These are phyloP conservation scores for Kitagawia praeruptora DNA, from an alignment of 129 eudicot genomes.

Conservation along the genomic window DNA sequence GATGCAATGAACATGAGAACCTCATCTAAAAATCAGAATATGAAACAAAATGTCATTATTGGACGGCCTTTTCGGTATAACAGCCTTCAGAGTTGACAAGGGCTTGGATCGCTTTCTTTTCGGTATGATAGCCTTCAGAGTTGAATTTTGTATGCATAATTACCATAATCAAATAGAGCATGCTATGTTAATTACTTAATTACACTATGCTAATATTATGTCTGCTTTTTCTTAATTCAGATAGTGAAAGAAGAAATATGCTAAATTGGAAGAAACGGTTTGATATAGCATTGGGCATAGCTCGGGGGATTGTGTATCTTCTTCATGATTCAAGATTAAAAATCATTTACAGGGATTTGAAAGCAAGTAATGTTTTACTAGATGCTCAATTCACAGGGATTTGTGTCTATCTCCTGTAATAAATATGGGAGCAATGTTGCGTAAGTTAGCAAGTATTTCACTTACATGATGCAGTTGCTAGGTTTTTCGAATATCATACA, in stretches of 20 bases:
- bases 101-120: slow-evolving; percentile 18
- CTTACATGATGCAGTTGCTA: too few relatives aligned
- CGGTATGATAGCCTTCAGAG: not conserved
- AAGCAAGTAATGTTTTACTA: slow-evolving; percentile 1
- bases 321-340: not conserved
- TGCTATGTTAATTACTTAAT: not conserved
- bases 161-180: not conserved
- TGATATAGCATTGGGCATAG: not conserved
- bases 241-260: not conserved
- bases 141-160: too few relatives aligned
- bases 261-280: slow-evolving; percentile 2
- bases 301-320: not conserved
- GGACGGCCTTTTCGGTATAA: not conserved
- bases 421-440: too few relatives aligned
- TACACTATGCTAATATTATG: not conserved
- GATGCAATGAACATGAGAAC: not conserved
- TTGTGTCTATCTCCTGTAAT: too few relatives aligned
- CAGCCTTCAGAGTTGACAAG: too few relatives aligned
- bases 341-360: slow-evolving; percentile 2
- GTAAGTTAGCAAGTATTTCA: too few relatives aligned
- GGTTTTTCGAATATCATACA: too few relatives aligned
- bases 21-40: not conserved
- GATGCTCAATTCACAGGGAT: not conserved
- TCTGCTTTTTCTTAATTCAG: too few relatives aligned
- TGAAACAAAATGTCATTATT: not conserved